Base-by-base conservation (phyloP, 2,329 filamentous ascomycete genomes). In the Alternaria brassicicola region DNA sequence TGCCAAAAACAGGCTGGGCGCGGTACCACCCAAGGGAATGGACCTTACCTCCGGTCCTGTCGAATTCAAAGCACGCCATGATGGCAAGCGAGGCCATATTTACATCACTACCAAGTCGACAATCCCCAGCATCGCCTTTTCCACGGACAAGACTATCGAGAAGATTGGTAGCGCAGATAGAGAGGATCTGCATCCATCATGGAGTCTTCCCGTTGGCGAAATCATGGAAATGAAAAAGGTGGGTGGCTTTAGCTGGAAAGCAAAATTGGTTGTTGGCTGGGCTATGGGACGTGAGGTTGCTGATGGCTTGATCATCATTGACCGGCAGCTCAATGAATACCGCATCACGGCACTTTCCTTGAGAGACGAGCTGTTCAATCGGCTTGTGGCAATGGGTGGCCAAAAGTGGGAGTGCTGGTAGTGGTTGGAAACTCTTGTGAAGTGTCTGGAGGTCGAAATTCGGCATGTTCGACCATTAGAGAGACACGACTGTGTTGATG, bases 401-500 rank as follows among this genome's bases (percentile, higher is more conserved):
- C 91, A 95, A 82, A 92, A 92, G 82, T 95, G 91, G 92, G 90
- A 92, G 80, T 84, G 85, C 54, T 91, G 86, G 87, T 94, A 66
- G 38, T 51, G 30, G 19, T 21, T 51, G 25, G 23, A 38, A n/a
- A 23, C 9, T 8, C 26, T 19, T 31, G 10, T 12, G 17, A 10
- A 12, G n/a, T 13, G 12, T 25, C n/a, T 7, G 12, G 19, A 23
- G 19, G 19, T 39, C 10, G 33, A 33, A 9, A 7, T 17, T 19
- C 7, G n/a, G n/a, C 3, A 30, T 2, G 9, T 30, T 30, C 8
- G 28, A 9, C 9, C n/a, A 28, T 25, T 35, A 35, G 23, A 35
- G n/a, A 23, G 7, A 28, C 2, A 31, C 30, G 19, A 49, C 19
- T 25, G 10, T 8, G 7, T 25, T 23, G 25, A 8, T 55, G 38